Base-by-base conservation (phyloP, 225 moss, liverwort and hornwort species). In the Polytrichum formosum region DNA sequence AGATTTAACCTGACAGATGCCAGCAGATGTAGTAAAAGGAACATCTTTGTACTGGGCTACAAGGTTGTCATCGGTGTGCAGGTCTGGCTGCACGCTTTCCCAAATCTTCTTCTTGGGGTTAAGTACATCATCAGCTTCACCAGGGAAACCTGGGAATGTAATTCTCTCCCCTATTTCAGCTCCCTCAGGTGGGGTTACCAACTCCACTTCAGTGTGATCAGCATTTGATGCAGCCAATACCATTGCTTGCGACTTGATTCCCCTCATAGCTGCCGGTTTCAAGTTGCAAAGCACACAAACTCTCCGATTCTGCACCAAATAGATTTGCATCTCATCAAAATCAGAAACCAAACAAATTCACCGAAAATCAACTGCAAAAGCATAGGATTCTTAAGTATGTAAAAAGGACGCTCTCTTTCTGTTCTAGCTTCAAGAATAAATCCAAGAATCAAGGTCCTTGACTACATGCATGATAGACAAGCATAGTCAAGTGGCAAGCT, bases 81-180 rank as follows among this genome's bases (percentile, higher is more conserved):
- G 82, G 54, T 94, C 87, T 5, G 84, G 92, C 21, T 97, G 96
- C 56, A 93, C 89, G 27, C 84, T 73, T 70, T 97, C 96, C 93
- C 93, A 96, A 19, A 96, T 72, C 75, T 93, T 96, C 81, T 93
- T 96, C 81, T 96, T 96, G 4, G 93, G 86, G 74, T 92, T 93
- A 72, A 96, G 76, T 28, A 96, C 72, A 25, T 90, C 90, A 53
- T 96, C 93, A 0, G 96, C 78, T 22, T 90, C 85, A 0, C 96
- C 90, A 27, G 73, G 67, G 55, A 82, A 89, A 20, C 97, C 90
- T 7, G 86, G 85, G 62, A 92, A 94, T 25, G 78, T 86, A 19
- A 97, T 72, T 54, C 91, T 79, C 72, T 93, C 93, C 26, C 97
- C 92, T 22, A 92, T 63, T 67, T 29, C 67, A 2, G 91, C 82